phyloP scores from a whole-genome alignment of 2,329 filamentous ascomycete species.

The Beauveria asiatica region DNA sequence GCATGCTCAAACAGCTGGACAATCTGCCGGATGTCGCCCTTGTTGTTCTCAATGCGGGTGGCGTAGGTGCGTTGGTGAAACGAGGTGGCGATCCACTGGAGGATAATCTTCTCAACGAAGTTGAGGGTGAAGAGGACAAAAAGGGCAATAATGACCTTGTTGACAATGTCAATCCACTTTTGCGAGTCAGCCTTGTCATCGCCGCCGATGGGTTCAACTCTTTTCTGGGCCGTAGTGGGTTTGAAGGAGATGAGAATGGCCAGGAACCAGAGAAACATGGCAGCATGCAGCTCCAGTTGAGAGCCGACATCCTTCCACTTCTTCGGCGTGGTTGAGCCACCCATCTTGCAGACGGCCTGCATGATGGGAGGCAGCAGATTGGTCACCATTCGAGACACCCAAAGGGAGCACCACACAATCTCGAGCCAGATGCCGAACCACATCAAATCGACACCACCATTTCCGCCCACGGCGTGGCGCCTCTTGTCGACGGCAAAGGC shows the following conservation, averaged over 20 bases:
- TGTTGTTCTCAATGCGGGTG: conserved; percentile 85
- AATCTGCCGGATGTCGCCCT: conserved; percentile 66
- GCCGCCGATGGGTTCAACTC: conserved; percentile 24
- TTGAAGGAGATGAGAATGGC: conserved; percentile 79
- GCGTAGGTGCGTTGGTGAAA: conserved; percentile 90
- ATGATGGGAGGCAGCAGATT: conserved; percentile 41
- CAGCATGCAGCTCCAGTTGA: conserved; percentile 75
- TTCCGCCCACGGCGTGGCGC: conserved; percentile 41
- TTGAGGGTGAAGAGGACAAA: conserved; percentile 76
- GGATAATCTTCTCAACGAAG: conserved; percentile 84
- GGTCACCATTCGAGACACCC: conserved; percentile 57
- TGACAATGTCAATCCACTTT: conserved; percentile 66
- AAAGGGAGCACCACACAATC: conserved; percentile 84
- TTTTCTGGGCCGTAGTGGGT: conserved; percentile 63
- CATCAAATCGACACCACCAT: conserved; percentile 67
- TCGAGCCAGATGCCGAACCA: conserved; percentile 97
- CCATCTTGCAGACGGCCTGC: conserved; percentile 54
- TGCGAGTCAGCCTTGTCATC: conserved; percentile 35
- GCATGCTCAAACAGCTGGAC: conserved; percentile 58
- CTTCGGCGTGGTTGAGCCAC: conserved; percentile 75
- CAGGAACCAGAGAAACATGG: conserved; percentile 87
- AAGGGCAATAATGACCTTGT: conserved; percentile 80
- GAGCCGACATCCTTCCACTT: conserved; percentile 89
- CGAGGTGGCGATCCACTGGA: conserved; percentile 87
- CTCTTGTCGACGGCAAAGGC: conserved; percentile 27